Evolutionary conservation across 2,329 filamentous ascomycete species (phyloP).

Genomic region (Chaetothyriales sp.): DNA sequence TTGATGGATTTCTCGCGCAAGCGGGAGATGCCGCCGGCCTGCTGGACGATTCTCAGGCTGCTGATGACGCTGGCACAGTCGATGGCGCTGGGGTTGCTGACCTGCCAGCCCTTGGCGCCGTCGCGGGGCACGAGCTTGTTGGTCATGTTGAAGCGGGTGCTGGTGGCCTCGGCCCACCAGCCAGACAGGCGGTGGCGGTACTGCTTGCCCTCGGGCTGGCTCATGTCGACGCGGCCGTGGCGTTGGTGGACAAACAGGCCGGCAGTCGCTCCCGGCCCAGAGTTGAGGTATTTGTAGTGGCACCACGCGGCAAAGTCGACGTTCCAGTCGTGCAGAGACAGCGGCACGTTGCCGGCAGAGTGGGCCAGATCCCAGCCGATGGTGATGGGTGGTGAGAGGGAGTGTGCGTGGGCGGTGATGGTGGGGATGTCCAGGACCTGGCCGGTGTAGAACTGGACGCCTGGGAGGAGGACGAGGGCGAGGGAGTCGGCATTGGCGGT

Average conservation of each 20-base stretch:
- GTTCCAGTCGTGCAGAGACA: conserved; percentile 71
- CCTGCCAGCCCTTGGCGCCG: conserved; percentile 66
- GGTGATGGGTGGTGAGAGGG: conserved; percentile 43
- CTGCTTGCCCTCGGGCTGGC: conserved; percentile 2
- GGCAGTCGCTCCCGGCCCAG: conserved; percentile 66
- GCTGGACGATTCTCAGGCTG: conserved; percentile 57
- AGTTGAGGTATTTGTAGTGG: conserved; percentile 87
- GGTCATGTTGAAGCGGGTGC: conserved; percentile 65
- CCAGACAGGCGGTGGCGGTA: conserved; percentile 58
- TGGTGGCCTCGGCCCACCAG: conserved; percentile 77
- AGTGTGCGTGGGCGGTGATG: conserved; percentile 54
- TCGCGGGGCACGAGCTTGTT: conserved; percentile 62
- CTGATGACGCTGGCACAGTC: conserved; percentile 63
- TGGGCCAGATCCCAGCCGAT: conserved; percentile 85
- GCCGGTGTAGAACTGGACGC: conserved; percentile 83
- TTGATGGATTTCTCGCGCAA: conserved; percentile 56
- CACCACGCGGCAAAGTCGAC: conserved; percentile 91
- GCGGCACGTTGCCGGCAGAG: conserved; percentile 66
- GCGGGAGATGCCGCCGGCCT: conserved; percentile 48
- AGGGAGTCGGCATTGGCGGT: conserved; percentile 57
- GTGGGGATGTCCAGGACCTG: conserved; percentile 69
- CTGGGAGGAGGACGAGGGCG: conserved; percentile 65
- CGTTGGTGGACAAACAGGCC: conserved; percentile 66
- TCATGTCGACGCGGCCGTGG: conserved; percentile 44
- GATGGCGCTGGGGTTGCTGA: conserved; percentile 70